Percentiles rank a stretch among this genome's conserved stretches.
Evolutionary conservation across 2,329 filamentous ascomycete genomes (phyloP).

Genomic region (Diaporthe humulicola): DNA sequence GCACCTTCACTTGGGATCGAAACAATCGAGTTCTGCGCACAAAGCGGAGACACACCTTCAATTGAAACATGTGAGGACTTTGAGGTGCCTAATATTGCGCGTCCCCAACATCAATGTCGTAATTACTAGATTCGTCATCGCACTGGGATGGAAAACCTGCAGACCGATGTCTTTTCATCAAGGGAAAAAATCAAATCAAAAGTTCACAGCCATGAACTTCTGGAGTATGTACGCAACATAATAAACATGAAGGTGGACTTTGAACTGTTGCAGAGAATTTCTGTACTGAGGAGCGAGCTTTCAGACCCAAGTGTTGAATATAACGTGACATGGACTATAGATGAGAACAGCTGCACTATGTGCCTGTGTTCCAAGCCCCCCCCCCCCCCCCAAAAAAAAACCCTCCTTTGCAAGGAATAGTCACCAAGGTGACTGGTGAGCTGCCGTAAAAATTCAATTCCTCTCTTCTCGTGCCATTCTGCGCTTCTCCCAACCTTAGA

Average conservation of each 20-base stretch:
- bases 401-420: too few relatives aligned
- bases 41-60: neutral
- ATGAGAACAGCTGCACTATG: neutral
- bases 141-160: neutral
- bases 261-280: neutral
- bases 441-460: neutral
- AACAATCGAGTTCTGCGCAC: neutral
- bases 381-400: too few relatives aligned
- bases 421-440: neutral
- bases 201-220: too few relatives aligned
- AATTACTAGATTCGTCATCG: neutral
- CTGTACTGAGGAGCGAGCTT: neutral
- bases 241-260: neutral
- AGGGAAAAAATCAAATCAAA: neutral
- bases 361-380: too few relatives aligned
- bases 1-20: neutral
- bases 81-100: neutral
- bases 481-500: neutral
- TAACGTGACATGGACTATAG: neutral
- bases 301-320: neutral
- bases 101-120: neutral
- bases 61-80: neutral
- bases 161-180: neutral
- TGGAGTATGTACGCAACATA: neutral
- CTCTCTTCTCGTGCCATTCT: neutral